Percentiles rank a stretch among this genome's conserved stretches.
Conservation (phyloP, 306 rosid species). For the Boehmeria nivea region DNA sequence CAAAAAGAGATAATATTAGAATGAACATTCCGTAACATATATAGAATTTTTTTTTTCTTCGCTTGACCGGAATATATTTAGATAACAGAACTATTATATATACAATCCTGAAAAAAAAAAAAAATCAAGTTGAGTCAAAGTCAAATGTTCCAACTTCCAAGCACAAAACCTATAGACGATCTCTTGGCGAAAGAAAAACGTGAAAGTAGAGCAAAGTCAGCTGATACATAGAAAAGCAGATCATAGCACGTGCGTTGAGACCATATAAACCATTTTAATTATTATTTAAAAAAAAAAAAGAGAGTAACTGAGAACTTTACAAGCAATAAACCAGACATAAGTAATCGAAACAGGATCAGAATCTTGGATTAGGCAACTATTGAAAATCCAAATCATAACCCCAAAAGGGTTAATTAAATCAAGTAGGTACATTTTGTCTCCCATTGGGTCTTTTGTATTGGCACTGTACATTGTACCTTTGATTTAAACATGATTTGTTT, state of each 20-base stretch:
- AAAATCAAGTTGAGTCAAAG: no score
- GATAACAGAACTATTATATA: no score
- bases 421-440: not conserved
- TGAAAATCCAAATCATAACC: not conserved
- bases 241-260: constrained; percentile 1
- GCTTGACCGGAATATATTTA: no score
- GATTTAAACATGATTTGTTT: not conserved
- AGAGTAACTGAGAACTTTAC: no score
- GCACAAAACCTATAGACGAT: not conserved
- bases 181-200: constrained; percentile 2
- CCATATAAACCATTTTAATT: not conserved
- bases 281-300: not conserved
- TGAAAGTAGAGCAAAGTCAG: not conserved
- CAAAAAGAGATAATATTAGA: no score
- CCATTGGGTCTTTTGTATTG: not conserved
- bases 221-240: not conserved
- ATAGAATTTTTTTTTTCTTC: no score
- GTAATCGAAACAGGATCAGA: not conserved
- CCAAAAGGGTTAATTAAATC: not conserved
- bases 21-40: no score
- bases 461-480: no score
- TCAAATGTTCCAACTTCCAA: not conserved
- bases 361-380: constrained; percentile 1
- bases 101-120: no score
- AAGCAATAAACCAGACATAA: not conserved